Evolutionary conservation across 306 rosid species (phyloP).

Genomic region (barrel medic (Medicago truncatula)): DNA sequence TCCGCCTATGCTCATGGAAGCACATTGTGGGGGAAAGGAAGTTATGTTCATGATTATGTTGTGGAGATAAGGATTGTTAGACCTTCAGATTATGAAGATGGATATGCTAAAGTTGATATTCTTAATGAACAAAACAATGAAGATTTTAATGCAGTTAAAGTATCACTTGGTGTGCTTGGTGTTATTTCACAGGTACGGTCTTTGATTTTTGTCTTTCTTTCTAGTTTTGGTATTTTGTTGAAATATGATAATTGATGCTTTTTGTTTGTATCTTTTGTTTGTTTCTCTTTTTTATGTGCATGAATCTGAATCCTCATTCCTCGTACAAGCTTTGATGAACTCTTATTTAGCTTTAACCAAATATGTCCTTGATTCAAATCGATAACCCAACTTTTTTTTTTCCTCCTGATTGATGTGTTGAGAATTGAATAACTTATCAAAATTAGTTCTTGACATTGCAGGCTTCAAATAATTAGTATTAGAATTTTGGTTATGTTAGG

Average conservation of each 20-base stretch:
- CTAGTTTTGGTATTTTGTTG: background rate
- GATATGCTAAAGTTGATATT: constrained; percentile 60
- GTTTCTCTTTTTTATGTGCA: background rate
- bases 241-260: background rate
- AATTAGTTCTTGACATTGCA: background rate
- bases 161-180: constrained; percentile 85
- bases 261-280: background rate
- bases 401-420: too few relatives aligned
- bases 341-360: constrained; percentile 23
- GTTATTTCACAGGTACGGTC: constrained; percentile 77
- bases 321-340: background rate
- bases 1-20: too few relatives aligned
- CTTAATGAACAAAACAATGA: constrained; percentile 50
- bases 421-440: background rate
- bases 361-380: constrained; percentile 25
- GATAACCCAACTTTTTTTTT: background rate
- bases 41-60: constrained; percentile 76
- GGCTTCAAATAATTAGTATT: too few relatives aligned
- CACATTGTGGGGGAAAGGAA: constrained; percentile 75
- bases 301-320: background rate
- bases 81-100: constrained; percentile 52
- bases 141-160: constrained; percentile 72
- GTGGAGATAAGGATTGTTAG: constrained; percentile 56
- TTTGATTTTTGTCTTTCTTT: background rate
- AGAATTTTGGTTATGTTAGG: too few relatives aligned